A percentile compares a stretch with the other conserved stretches of the same genome.
Conservation (phyloP, 2,329 filamentous ascomycete species). For the Sporothrix protearum region DNA sequence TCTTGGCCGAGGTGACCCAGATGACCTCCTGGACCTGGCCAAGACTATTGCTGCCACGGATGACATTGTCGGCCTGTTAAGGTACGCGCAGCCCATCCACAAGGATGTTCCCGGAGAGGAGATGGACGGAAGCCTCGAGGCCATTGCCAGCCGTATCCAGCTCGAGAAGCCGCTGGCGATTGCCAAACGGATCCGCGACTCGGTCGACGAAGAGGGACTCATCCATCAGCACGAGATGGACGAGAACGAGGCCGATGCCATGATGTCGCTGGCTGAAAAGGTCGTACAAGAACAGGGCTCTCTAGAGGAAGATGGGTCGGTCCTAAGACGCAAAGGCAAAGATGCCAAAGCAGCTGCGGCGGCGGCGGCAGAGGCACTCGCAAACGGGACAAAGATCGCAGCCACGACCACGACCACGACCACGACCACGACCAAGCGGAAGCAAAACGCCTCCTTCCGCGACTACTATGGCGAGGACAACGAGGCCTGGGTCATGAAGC, state of each 20-base stretch:
- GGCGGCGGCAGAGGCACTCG: background rate
- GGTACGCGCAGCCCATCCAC: conserved; percentile 23
- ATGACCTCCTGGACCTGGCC: conserved; percentile 81
- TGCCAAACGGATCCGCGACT: conserved; percentile 65
- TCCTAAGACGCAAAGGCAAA: conserved; percentile 49
- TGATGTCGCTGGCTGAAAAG: conserved; percentile 70
- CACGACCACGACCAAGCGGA: conserved; percentile 18
- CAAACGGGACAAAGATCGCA: background rate
- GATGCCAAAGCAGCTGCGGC: conserved; percentile 16
- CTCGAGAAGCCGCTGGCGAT: conserved; percentile 65
- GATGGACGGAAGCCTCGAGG: conserved; percentile 39
- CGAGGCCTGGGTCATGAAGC: conserved; percentile 63
- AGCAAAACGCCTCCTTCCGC: conserved; percentile 41
- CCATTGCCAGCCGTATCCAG: conserved; percentile 56
- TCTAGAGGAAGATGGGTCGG: conserved; percentile 51
- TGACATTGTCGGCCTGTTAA: conserved; percentile 55
- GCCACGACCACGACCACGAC: no score
- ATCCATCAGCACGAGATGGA: conserved; percentile 73
- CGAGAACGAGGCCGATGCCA: conserved; percentile 65
- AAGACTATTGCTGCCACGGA: conserved; percentile 74
- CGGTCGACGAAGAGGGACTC: conserved; percentile 93
- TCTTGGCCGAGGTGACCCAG: conserved; percentile 83
- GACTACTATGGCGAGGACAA: conserved; percentile 60
- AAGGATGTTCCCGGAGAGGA: conserved; percentile 15
- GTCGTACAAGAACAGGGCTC: conserved; percentile 65